Evolutionary conservation across 352 stramenopile species (phyloP).

Genomic region (Pythium volutum): DNA sequence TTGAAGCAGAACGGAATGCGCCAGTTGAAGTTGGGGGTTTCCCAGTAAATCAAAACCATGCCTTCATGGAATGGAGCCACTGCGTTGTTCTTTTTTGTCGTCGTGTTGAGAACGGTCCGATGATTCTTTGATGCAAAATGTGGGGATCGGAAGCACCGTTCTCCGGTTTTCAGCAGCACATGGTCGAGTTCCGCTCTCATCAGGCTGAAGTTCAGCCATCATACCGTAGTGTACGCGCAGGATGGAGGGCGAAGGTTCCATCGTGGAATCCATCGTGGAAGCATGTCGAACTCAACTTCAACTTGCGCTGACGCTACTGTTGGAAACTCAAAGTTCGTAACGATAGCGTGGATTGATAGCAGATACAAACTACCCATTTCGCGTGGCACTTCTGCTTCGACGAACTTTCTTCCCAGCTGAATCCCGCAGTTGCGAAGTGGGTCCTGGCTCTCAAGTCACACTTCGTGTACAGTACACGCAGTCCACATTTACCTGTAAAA

Average conservation of each 20-base stretch:
- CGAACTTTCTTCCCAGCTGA: slow-evolving; percentile 3
- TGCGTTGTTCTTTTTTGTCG: not conserved
- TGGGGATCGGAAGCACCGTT: no score
- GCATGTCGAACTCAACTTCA: slow-evolving; percentile 8
- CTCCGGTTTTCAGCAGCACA: no score
- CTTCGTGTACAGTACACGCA: not conserved
- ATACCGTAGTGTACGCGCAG: not conserved
- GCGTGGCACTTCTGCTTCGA: slow-evolving; percentile 14
- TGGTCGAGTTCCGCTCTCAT: no score
- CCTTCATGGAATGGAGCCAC: not conserved
- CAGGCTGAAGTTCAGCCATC: not conserved
- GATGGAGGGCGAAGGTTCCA: not conserved
- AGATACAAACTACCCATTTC: not conserved
- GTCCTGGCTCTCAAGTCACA: not conserved
- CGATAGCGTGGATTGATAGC: not conserved
- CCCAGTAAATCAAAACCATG: not conserved
- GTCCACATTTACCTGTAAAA: not conserved
- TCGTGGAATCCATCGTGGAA: not conserved
- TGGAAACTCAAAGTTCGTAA: slow-evolving; percentile 3
- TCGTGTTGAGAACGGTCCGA: not conserved
- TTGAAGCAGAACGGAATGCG: slow-evolving; percentile 6
- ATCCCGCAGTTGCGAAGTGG: slow-evolving; percentile 8
- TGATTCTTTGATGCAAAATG: not conserved
- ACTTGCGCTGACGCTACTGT: not conserved
- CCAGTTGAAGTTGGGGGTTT: slow-evolving; percentile 7